Evolutionary conservation across 176 grass and related monocot genomes (phyloP).

Genomic region (Triticum dicoccoides): DNA sequence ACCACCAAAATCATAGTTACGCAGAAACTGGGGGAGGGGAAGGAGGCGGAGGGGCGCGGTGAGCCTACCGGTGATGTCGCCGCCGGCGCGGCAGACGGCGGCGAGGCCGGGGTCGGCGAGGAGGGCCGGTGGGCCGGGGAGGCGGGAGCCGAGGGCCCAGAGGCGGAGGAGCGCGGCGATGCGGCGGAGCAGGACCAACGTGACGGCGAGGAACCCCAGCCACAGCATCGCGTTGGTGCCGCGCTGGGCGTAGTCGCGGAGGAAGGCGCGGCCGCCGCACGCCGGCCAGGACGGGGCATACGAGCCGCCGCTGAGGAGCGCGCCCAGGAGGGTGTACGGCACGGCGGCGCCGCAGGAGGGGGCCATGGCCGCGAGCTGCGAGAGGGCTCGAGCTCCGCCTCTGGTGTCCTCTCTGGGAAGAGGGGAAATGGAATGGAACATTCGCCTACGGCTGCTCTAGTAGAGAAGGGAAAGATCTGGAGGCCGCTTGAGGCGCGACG

Average conservation of each 20-base stretch:
- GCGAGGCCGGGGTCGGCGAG: conserved; percentile 33
- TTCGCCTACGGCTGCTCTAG: conserved; percentile 28
- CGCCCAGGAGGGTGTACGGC: conserved; percentile 75
- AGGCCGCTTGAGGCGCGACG: not conserved
- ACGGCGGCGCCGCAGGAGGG: conserved; percentile 31
- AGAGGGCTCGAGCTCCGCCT: conserved; percentile 7
- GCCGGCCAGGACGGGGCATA: conserved; percentile 26
- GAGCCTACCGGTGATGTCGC: conserved; percentile 71
- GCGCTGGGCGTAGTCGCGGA: conserved; percentile 60
- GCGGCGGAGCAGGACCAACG: conserved; percentile 47
- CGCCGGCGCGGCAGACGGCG: conserved; percentile 42
- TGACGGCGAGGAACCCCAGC: conserved; percentile 54
- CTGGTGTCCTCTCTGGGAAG: not conserved
- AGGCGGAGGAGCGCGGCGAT: conserved; percentile 53
- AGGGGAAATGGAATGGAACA: not conserved
- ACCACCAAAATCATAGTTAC: not conserved
- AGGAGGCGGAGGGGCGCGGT: not conserved
- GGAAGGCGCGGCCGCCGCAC: conserved; percentile 49
- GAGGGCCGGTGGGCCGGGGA: conserved; percentile 57
- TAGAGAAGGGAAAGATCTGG: conserved; percentile 14
- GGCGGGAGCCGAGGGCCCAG: conserved; percentile 60
- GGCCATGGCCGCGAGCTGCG: conserved; percentile 9
- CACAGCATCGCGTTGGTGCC: conserved; percentile 90
- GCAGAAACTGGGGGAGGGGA: not conserved
- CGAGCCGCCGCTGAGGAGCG: conserved; percentile 39